Conservation (phyloP, 176 grass and related monocot species). For the Cocos nucifera region DNA sequence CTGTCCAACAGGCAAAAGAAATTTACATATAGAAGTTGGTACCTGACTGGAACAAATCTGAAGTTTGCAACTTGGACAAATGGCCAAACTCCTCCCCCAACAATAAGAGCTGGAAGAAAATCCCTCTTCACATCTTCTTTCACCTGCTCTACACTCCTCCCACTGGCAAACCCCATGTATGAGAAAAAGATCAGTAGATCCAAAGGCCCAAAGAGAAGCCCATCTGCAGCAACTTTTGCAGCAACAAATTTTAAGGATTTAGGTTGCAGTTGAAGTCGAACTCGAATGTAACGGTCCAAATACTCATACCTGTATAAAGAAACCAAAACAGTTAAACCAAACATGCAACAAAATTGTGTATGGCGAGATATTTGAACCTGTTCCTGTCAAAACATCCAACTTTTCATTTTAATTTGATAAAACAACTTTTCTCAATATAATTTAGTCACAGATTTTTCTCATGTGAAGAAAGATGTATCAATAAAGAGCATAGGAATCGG, state of each 20-base stretch:
- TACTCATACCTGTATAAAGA: conserved; percentile 70
- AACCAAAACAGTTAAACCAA: neutral
- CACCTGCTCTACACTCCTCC: conserved; percentile 49
- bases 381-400: too few species aligned
- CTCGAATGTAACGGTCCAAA: conserved; percentile 58
- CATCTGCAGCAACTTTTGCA: conserved; percentile 70
- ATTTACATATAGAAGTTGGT: conserved; percentile 90
- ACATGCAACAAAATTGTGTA: too few species aligned
- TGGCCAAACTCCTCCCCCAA: conserved; percentile 66
- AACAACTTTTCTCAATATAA: too few species aligned
- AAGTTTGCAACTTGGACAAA: conserved; percentile 78
- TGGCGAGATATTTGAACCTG: too few species aligned
- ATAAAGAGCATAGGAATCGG: too few species aligned
- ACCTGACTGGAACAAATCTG: conserved; percentile 65
- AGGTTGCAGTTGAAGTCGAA: conserved; percentile 36
- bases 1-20: conserved; percentile 84
- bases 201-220: conserved; percentile 53
- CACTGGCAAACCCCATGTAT: conserved; percentile 68
- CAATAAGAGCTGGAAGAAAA: conserved; percentile 58
- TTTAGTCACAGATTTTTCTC: too few species aligned
- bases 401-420: too few species aligned
- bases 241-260: conserved; percentile 62
- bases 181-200: conserved; percentile 85
- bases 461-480: too few species aligned
- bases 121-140: conserved; percentile 96